phyloP scores from a whole-genome alignment of 805 yeast species.

The Lipomyces sp. region DNA sequence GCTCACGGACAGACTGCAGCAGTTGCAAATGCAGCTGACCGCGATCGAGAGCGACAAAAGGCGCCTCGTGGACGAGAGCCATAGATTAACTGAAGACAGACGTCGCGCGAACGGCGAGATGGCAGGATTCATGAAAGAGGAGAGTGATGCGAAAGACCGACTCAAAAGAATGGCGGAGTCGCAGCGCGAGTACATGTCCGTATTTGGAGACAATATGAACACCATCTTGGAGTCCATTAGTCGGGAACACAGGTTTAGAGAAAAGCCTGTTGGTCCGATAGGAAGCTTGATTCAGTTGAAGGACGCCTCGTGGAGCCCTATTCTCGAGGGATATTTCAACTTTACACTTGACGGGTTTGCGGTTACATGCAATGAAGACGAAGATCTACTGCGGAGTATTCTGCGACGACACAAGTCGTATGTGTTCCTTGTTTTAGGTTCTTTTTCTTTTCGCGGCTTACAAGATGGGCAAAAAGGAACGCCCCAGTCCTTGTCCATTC shows the following conservation, averaged over 20 bases:
- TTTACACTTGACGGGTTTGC: slow-evolving; percentile 58
- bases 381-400: slow-evolving; percentile 34
- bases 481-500: slow-evolving; percentile 50
- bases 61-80: background rate
- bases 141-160: background rate
- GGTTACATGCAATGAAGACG: slow-evolving; percentile 63
- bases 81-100: no score
- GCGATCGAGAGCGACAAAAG: background rate
- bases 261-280: slow-evolving; percentile 74
- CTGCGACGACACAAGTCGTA: slow-evolving; percentile 36
- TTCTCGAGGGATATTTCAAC: slow-evolving; percentile 56
- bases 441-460: slow-evolving; percentile 20
- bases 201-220: slow-evolving; percentile 51
- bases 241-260: slow-evolving; percentile 42
- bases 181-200: slow-evolving; percentile 38
- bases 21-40: background rate
- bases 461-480: slow-evolving; percentile 27
- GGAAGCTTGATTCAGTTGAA: slow-evolving; percentile 62
- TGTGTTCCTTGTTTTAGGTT: slow-evolving; percentile 25
- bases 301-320: slow-evolving; percentile 53
- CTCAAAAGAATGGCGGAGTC: slow-evolving; percentile 26
- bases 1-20: slow-evolving; percentile 1
- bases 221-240: slow-evolving; percentile 44
- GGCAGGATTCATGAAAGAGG: no score
- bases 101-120: no score